Evolutionary conservation across 768 basidiomycete genomes (phyloP).

Genomic region (Auricularia cornea): DNA sequence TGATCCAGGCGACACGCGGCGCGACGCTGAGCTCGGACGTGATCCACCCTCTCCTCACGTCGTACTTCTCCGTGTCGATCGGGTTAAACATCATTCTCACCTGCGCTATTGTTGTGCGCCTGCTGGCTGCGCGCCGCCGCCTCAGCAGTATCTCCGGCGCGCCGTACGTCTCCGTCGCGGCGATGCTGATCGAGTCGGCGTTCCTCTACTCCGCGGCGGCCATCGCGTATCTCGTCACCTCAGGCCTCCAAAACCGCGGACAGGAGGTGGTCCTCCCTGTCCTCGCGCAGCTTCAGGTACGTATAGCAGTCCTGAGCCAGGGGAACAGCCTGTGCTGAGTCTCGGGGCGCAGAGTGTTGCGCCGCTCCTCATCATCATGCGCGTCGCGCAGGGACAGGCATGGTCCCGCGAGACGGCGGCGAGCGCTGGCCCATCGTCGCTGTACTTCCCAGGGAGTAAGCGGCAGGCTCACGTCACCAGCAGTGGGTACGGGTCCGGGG

Average conservation of each 20-base stretch:
- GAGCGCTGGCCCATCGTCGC: too few species aligned
- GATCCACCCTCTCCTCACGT: too few species aligned
- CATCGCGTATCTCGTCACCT: constrained; percentile 25
- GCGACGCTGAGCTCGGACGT: too few species aligned
- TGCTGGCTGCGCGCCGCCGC: constrained; percentile 16
- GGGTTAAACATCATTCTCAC: constrained; percentile 14
- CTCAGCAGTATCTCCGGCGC: constrained; percentile 5
- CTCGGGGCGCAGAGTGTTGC: constrained; percentile 26
- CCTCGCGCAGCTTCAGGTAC: constrained; percentile 21
- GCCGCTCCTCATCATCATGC: constrained; percentile 27
- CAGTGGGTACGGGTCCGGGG: too few species aligned
- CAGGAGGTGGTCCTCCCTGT: constrained; percentile 25
- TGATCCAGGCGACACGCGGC: too few species aligned
- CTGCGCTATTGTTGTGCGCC: constrained; percentile 13
- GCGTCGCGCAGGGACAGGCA: constrained; percentile 25
- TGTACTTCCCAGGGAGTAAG: too few species aligned
- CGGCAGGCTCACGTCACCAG: too few species aligned
- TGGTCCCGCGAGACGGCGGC: neutral
- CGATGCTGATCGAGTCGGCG: constrained; percentile 31
- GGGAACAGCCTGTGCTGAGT: too few species aligned
- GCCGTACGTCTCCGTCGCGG: constrained; percentile 20
- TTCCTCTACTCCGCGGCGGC: constrained; percentile 19
- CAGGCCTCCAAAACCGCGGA: constrained; percentile 17
- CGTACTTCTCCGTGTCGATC: too few species aligned
- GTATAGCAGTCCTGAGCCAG: too few species aligned